Base-by-base conservation (phyloP, 306 rosid genomes). In the Rubus parviflorus region DNA sequence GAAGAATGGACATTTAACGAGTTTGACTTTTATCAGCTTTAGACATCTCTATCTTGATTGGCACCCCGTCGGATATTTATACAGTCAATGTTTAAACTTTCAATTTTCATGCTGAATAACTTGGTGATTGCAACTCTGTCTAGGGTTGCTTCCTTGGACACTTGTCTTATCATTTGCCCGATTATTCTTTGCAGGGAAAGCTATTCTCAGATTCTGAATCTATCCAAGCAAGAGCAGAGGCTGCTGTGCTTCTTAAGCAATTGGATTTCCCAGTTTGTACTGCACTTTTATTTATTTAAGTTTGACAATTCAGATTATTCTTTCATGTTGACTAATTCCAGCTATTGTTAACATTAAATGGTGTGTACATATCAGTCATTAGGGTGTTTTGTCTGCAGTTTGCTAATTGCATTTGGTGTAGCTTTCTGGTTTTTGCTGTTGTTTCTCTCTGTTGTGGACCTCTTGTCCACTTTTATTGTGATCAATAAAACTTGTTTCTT, bases 231-330 rank as follows among this genome's bases (percentile, higher is more conserved):
- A 92, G 99, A 89, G 94, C 99, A 8, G 99, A 92, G 79, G 96
- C 97, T 85, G 97, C 97, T 52, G 90, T 92, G 81, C 97, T 95
- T 80, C 97, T 95, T 80, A 92, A 90, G 90, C 94, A 86, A 89
- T 81, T 95, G 86, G 86, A 95, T 81, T 95, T 89, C 81, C 93
- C 93, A 79, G 99, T 95, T 76, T 19, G 96, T 82, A 69, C 82
- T 76, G 37, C 54, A 58, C 72, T 76, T 64, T 13, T 51, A 7
- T 52, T 48, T 49, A 12, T 45, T 25, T 35, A 56, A 57, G 68
- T 68, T 43, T 58, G 41, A 37, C 60, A 49, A 60, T 70, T 70
- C 62, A 69, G 19, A 53, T 68, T 76, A 45, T 25, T 49, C 15
- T 52, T 3, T 15, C 6, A 14, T 77, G 40, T 40, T 63, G 48